Evolutionary conservation across 2,329 filamentous ascomycete species (phyloP).

Genomic region (Boeremia lycopersici): DNA sequence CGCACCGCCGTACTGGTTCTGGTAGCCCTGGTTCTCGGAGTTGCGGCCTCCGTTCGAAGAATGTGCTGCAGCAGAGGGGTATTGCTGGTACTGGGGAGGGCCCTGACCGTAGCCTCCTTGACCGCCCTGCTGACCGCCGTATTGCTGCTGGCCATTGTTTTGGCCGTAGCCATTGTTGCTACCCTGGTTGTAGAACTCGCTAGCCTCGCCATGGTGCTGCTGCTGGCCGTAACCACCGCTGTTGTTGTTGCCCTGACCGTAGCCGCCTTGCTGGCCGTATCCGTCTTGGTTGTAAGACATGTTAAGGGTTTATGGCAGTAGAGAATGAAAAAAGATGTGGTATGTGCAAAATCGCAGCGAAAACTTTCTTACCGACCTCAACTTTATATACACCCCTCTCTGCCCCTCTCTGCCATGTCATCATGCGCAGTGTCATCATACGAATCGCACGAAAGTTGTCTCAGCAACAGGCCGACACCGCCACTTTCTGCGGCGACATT

Average conservation of each 20-base stretch:
- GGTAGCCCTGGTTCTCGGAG: constrained; percentile 30
- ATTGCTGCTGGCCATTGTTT: constrained; percentile 18
- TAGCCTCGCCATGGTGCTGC: constrained; percentile 16
- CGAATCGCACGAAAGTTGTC: constrained; percentile 14
- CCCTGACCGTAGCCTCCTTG: constrained; percentile 22
- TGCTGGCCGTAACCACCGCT: constrained; percentile 19
- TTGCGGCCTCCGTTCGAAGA: constrained; percentile 31
- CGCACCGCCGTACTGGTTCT: constrained; percentile 29
- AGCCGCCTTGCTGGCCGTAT: constrained; percentile 3
- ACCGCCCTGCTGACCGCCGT: constrained; percentile 20
- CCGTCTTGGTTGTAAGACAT: constrained; percentile 16
- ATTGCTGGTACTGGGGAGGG: constrained; percentile 34
- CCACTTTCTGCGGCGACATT: constrained; percentile 15
- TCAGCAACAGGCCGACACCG: constrained; percentile 18
- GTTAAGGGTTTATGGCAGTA: not conserved
- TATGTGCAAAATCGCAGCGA: constrained; percentile 3
- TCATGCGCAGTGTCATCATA: constrained; percentile 8
- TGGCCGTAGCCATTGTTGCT: constrained; percentile 14
- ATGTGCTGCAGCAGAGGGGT: constrained; percentile 26
- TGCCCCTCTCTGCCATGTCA: constrained; percentile 12
- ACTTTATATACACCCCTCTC: constrained; percentile 10
- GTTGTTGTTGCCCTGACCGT: constrained; percentile 16
- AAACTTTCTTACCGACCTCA: not conserved
- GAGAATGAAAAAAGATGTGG: not conserved
- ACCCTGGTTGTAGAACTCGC: constrained; percentile 21